These are phyloP conservation scores for Epichloe gansuensis DNA, from an alignment of 2,329 filamentous ascomycete genomes.

Conservation along the genomic window DNA sequence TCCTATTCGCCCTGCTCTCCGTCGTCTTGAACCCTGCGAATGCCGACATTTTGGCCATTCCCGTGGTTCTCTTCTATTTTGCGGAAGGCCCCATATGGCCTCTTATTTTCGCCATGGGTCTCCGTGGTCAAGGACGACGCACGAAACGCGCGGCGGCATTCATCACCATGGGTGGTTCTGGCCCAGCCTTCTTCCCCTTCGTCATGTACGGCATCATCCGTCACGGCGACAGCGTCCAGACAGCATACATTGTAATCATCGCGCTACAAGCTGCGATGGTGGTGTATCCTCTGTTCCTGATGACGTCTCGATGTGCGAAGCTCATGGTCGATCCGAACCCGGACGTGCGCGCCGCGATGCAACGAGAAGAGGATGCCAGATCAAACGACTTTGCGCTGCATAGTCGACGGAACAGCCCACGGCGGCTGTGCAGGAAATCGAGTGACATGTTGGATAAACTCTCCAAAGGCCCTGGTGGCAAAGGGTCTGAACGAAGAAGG, in stretches of 20 bases:
- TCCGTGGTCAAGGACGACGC: conserved; percentile 67
- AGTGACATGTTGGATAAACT: conserved; percentile 15
- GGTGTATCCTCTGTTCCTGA: conserved; percentile 38
- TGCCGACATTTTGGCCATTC: conserved; percentile 40
- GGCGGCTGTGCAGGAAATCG: conserved; percentile 9
- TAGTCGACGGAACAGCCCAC: conserved; percentile 8
- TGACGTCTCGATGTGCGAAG: conserved; percentile 33
- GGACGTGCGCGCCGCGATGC: conserved; percentile 11
- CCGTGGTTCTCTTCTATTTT: conserved; percentile 61
- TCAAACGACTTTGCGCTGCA: conserved; percentile 7
- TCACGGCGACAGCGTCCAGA: conserved; percentile 45
- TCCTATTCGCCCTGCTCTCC: conserved; percentile 40
- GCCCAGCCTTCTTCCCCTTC: conserved; percentile 63
- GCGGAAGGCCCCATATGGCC: conserved; percentile 78
- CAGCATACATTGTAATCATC: conserved; percentile 53
- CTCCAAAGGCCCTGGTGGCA: conserved; percentile 15
- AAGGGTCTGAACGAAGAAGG: conserved; percentile 14
- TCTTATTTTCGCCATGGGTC: conserved; percentile 65
- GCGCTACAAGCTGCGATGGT: conserved; percentile 34
- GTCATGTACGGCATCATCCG: conserved; percentile 57
- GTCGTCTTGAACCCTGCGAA: conserved; percentile 32
- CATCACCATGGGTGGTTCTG: conserved; percentile 64
- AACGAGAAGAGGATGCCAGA: conserved; percentile 11
- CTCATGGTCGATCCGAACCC: conserved; percentile 27
- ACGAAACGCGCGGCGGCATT: conserved; percentile 69